phyloP scores from a whole-genome alignment of 2,329 filamentous ascomycete species.

The Aspergillus fumigatus region DNA sequence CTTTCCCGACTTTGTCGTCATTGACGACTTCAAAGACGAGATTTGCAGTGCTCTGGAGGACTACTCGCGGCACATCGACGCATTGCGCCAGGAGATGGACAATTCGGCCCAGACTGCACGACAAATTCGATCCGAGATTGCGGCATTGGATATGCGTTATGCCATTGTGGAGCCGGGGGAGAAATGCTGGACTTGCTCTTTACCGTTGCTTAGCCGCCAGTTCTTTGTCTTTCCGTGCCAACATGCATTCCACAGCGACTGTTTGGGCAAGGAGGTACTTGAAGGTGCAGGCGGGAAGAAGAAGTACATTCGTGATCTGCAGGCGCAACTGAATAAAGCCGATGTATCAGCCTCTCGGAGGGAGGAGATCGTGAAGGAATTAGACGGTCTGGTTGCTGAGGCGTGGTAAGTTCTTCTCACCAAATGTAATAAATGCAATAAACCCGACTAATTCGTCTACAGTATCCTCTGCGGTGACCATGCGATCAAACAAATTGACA shows the following conservation, averaged over 20 bases:
- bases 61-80: conserved; percentile 86
- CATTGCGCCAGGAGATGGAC: conserved; percentile 89
- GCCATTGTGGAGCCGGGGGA: conserved; percentile 96
- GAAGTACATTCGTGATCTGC: conserved; percentile 77
- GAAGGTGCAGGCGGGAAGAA: conserved; percentile 75
- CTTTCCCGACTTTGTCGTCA: conserved; percentile 97
- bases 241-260: conserved; percentile 96
- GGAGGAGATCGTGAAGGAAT: conserved; percentile 78
- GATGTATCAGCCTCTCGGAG: conserved; percentile 65
- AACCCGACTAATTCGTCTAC: background rate
- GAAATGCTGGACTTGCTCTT: conserved; percentile 80
- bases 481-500: conserved; percentile 89
- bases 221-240: conserved; percentile 99
- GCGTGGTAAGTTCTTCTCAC: conserved; percentile 63
- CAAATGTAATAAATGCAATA: conserved; percentile 1
- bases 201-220: conserved; percentile 82
- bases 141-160: conserved; percentile 78
- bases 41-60: conserved; percentile 92
- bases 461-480: conserved; percentile 93
- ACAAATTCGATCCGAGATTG: conserved; percentile 87
- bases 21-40: conserved; percentile 98
- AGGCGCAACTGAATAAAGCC: conserved; percentile 75
- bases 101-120: conserved; percentile 81
- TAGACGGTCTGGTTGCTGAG: conserved; percentile 87
- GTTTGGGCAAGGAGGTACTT: conserved; percentile 78